Conservation (phyloP, 2,329 filamentous ascomycete genomes). For the Penicillium sclerotiorum region DNA sequence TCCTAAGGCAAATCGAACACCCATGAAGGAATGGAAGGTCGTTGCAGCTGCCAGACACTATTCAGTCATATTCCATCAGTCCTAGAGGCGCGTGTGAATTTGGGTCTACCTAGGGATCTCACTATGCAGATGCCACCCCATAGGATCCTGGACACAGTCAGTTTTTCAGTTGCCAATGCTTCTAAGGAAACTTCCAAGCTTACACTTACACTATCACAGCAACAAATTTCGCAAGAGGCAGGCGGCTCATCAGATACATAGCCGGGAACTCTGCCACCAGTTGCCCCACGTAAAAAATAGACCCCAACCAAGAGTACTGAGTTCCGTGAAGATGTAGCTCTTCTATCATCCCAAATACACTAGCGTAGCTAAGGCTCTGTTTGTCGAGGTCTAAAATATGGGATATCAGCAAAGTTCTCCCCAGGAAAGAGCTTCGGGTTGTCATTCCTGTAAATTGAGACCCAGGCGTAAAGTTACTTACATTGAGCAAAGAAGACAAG, state of each 20-base stretch:
- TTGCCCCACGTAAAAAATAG: constrained; percentile 40
- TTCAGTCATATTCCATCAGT: too few relatives aligned
- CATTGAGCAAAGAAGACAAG: constrained; percentile 46
- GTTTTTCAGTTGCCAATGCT: too few relatives aligned
- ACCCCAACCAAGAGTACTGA: constrained; percentile 53
- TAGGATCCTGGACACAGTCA: constrained; percentile 41
- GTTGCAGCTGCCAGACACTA: constrained; percentile 47
- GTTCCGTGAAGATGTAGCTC: constrained; percentile 48
- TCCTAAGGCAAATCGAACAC: constrained; percentile 47
- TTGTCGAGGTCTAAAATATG: constrained; percentile 47
- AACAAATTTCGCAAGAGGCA: constrained; percentile 53
- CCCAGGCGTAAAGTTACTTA: constrained; percentile 2
- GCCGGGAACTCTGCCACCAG: constrained; percentile 52
- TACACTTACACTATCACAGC: constrained; percentile 49
- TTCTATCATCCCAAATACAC: constrained; percentile 43
- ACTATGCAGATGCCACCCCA: constrained; percentile 50
- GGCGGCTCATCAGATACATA: constrained; percentile 54
- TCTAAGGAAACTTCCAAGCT: too few relatives aligned
- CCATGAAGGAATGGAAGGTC: constrained; percentile 42
- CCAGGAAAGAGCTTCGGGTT: too few relatives aligned
- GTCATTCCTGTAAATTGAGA: too few relatives aligned
- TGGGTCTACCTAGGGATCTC: too few relatives aligned
- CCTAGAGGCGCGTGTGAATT: too few relatives aligned
- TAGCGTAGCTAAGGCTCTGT: constrained; percentile 54
- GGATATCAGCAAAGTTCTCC: too few relatives aligned